Evolutionary conservation across 371 early-diverging fungal species (phyloP).

Genomic region (Lichtheimia ornata): DNA sequence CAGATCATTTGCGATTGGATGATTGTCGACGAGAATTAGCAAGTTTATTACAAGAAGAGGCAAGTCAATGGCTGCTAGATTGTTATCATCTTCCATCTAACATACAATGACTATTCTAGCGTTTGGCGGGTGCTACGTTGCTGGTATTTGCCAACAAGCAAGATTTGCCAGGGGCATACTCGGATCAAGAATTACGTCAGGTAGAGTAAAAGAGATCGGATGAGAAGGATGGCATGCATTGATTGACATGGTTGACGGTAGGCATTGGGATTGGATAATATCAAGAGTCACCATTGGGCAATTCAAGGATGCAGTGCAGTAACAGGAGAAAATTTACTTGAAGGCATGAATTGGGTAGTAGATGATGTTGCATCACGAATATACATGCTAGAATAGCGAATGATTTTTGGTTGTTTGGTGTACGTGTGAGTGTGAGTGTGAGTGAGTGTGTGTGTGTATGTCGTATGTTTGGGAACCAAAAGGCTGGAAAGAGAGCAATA

Average conservation of each 20-base stretch:
- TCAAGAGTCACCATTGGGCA: conserved; percentile 91
- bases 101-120: conserved; percentile 27
- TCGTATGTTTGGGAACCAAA: neutral
- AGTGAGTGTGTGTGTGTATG: neutral
- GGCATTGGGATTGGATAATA: conserved; percentile 73
- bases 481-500: neutral
- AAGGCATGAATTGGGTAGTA: conserved; percentile 94
- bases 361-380: conserved; percentile 88
- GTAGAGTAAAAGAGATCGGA: conserved; percentile 21
- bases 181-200: conserved; percentile 71
- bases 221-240: too few relatives aligned
- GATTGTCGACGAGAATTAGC: conserved; percentile 82
- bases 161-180: conserved; percentile 86
- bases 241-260: conserved; percentile 14
- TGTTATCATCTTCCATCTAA: neutral
- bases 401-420: neutral
- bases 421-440: neutral
- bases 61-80: neutral
- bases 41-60: conserved; percentile 81
- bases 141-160: conserved; percentile 97
- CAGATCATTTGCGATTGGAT: conserved; percentile 81
- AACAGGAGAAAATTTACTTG: conserved; percentile 82
- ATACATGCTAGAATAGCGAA: conserved; percentile 62
- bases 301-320: conserved; percentile 91
- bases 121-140: conserved; percentile 74